Evolutionary conservation across 345 rosid species (phyloP).

Genomic region (Gossypium sturtianum): DNA sequence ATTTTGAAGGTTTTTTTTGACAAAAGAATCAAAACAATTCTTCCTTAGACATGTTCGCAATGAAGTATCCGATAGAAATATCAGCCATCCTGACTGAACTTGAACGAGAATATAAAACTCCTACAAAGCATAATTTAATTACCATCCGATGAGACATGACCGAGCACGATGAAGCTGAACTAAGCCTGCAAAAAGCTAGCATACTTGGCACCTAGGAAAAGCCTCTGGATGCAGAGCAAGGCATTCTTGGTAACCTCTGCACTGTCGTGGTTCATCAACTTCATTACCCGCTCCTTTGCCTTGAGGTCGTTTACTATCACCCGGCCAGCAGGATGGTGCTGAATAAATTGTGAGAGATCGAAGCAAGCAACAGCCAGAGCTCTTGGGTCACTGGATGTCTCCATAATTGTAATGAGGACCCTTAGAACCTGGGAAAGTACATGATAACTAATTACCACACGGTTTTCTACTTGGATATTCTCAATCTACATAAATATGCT

Average conservation of each 20-base stretch:
- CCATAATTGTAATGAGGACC: slow-evolving; percentile 88
- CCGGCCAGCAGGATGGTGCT: slow-evolving; percentile 88
- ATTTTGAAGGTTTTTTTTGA: not conserved
- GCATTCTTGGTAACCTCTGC: slow-evolving; percentile 78
- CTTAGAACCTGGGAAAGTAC: slow-evolving; percentile 60
- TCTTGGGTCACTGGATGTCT: slow-evolving; percentile 80
- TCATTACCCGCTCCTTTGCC: slow-evolving; percentile 90
- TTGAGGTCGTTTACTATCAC: slow-evolving; percentile 81
- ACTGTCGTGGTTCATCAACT: slow-evolving; percentile 78
- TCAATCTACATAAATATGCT: not conserved
- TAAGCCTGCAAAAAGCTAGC: slow-evolving; percentile 96
- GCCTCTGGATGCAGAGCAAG: slow-evolving; percentile 79
- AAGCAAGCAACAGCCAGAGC: slow-evolving; percentile 87
- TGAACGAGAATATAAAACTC: not conserved
- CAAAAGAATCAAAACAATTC: not conserved
- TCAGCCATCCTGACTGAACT: not conserved
- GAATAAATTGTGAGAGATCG: slow-evolving; percentile 93
- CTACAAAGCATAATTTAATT: not conserved
- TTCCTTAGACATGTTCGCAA: not conserved
- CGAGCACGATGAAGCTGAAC: slow-evolving; percentile 8
- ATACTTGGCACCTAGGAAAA: slow-evolving; percentile 84
- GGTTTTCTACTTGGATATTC: not conserved
- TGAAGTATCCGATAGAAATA: not conserved
- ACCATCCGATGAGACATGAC: not conserved
- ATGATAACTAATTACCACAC: not conserved